These are phyloP conservation scores for Sindora glabra DNA, from an alignment of 306 rosid species.

Conservation along the genomic window DNA sequence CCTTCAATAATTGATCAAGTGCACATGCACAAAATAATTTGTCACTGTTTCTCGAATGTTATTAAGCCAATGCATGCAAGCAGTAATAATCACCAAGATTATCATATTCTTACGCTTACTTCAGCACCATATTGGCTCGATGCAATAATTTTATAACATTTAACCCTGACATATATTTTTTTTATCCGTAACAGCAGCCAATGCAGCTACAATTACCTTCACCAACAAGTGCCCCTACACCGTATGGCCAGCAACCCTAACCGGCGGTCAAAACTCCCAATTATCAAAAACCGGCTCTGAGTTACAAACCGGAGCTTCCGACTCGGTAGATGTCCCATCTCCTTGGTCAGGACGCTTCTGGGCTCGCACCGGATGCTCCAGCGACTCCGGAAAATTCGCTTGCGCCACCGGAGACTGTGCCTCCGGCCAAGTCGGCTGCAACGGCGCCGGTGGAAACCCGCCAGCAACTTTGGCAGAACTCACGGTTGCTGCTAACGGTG, in stretches of 20 bases:
- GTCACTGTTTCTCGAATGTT: too few species aligned
- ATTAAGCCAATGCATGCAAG: too few species aligned
- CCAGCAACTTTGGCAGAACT: slow-evolving; percentile 35
- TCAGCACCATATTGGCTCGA: too few species aligned
- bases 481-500: slow-evolving; percentile 16
- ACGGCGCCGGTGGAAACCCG: slow-evolving; percentile 37
- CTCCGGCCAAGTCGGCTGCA: slow-evolving; percentile 28
- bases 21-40: too few species aligned
- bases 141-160: too few species aligned
- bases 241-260: slow-evolving; percentile 50
- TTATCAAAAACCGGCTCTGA: slow-evolving; percentile 33
- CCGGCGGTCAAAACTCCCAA: slow-evolving; percentile 20
- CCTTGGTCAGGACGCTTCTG: slow-evolving; percentile 50
- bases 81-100: too few species aligned
- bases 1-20: too few species aligned
- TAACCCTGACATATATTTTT: too few species aligned
- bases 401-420: slow-evolving; percentile 47
- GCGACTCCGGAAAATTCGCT: slow-evolving; percentile 15
- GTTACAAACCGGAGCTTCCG: slow-evolving; percentile 1
- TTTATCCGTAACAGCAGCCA: slow-evolving; percentile 21
- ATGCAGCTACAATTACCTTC: slow-evolving; percentile 24
- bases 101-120: too few species aligned
- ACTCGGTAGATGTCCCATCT: background rate
- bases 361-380: slow-evolving; percentile 49
- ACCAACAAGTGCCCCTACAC: slow-evolving; percentile 38